A percentile compares a stretch with the other conserved stretches of the same genome.
phyloP scores from a whole-genome alignment of 108 stramenopile species.

The Skeletonema menzelii region DNA sequence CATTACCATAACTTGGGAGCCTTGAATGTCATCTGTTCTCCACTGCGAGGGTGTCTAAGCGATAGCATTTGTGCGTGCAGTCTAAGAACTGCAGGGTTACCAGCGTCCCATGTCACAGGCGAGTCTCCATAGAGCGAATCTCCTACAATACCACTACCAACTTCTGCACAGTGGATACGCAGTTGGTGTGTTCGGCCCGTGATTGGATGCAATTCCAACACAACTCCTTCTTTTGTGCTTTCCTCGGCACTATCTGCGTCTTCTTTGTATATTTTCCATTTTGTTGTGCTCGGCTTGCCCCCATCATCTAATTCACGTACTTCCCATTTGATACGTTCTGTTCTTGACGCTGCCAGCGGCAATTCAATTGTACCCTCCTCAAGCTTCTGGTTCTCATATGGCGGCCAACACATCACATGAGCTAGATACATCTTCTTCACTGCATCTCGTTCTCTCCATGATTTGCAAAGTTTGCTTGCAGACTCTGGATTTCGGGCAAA shows the following conservation, averaged over 20 bases:
- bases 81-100: constrained; percentile 21
- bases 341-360: constrained; percentile 43
- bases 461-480: constrained; percentile 55
- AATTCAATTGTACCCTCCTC: constrained; percentile 53
- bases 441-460: constrained; percentile 61
- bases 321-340: constrained; percentile 71
- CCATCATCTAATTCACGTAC: constrained; percentile 33
- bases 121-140: constrained; percentile 66
- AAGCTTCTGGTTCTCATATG: constrained; percentile 36
- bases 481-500: constrained; percentile 58
- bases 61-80: constrained; percentile 58
- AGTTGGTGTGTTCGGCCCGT: constrained; percentile 84
- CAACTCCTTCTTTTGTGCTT: constrained; percentile 18
- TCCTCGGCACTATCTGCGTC: background rate
- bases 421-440: constrained; percentile 68
- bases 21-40: constrained; percentile 27
- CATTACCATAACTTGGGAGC: constrained; percentile 33
- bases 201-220: constrained; percentile 34
- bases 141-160: constrained; percentile 64
- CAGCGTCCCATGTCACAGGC: constrained; percentile 27
- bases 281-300: constrained; percentile 49
- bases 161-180: constrained; percentile 71
- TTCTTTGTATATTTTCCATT: constrained; percentile 48
- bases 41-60: constrained; percentile 51
- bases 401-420: constrained; percentile 54